These are phyloP conservation scores for Spinacia oleracea DNA, from an alignment of 179 eudicot species.

Conservation along the genomic window DNA sequence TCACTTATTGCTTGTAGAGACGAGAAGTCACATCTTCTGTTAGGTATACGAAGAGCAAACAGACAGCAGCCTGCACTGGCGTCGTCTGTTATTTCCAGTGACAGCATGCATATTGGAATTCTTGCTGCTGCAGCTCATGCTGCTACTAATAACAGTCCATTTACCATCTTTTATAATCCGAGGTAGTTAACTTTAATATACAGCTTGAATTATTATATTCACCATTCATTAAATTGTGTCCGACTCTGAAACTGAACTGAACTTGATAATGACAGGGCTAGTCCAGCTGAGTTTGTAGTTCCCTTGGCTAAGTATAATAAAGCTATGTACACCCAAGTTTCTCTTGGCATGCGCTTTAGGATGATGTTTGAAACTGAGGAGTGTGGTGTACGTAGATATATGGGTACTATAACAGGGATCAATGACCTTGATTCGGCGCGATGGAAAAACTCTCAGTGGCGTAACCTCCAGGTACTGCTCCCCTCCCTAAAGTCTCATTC, in stretches of 20 bases:
- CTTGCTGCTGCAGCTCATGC: conserved; percentile 99
- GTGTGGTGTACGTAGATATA: conserved; percentile 90
- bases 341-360: conserved; percentile 93
- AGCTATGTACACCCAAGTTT: conserved; percentile 94
- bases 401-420: conserved; percentile 89
- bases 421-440: conserved; percentile 82
- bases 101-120: conserved; percentile 99
- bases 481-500: neutral
- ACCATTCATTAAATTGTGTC: neutral
- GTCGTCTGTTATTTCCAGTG: conserved; percentile 99
- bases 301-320: conserved; percentile 96
- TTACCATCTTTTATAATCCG: conserved; percentile 92
- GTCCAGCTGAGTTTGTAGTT: conserved; percentile 96
- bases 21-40: conserved; percentile 91
- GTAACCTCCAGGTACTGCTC: conserved; percentile 76
- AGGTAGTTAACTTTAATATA: conserved; percentile 47
- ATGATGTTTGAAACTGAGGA: conserved; percentile 99
- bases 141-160: conserved; percentile 94
- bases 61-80: conserved; percentile 96
- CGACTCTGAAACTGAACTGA: neutral
- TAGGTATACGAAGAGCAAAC: conserved; percentile 84
- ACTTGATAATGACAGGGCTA: conserved; percentile 66
- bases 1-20: conserved; percentile 57
- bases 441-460: conserved; percentile 97
- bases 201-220: neutral